phyloP scores from a whole-genome alignment of 225 moss, liverwort and hornwort genomes.

The Marchantia paleacea region DNA sequence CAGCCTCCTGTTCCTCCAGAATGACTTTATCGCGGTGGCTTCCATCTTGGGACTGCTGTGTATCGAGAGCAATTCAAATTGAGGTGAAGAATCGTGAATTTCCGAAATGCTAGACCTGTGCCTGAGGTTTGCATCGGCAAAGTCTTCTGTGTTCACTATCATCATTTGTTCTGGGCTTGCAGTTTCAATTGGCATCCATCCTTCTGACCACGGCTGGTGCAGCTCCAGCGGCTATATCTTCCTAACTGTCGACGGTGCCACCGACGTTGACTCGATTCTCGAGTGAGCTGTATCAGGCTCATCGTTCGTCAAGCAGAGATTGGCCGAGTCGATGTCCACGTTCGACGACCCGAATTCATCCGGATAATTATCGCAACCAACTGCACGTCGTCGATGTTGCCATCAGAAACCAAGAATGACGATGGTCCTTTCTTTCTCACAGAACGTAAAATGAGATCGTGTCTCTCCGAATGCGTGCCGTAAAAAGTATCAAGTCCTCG shows the following conservation, averaged over 20 bases:
- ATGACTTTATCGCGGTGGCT: not conserved
- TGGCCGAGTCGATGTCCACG: not conserved
- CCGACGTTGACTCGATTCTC: not conserved
- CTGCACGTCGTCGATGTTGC: not conserved
- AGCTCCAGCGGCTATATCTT: not conserved
- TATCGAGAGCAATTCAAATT: too few relatives aligned
- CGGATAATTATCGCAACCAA: not conserved
- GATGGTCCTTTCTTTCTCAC: not conserved
- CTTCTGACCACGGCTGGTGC: not conserved
- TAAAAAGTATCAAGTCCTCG: not conserved
- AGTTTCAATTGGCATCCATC: not conserved
- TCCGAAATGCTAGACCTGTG: not conserved
- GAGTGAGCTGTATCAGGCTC: not conserved
- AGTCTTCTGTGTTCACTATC: not conserved
- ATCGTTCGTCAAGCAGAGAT: not conserved
- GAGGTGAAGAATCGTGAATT: not conserved
- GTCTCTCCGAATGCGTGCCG: not conserved
- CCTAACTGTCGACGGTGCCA: not conserved
- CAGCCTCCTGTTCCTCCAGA: constrained; percentile 14
- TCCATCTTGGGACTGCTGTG: not conserved
- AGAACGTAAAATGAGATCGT: not conserved
- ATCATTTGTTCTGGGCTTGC: not conserved
- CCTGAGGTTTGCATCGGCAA: not conserved
- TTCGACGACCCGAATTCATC: not conserved
- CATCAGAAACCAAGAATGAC: not conserved